phyloP scores from a whole-genome alignment of 2,329 filamentous ascomycete species.

The Keithomyces neogunnii region DNA sequence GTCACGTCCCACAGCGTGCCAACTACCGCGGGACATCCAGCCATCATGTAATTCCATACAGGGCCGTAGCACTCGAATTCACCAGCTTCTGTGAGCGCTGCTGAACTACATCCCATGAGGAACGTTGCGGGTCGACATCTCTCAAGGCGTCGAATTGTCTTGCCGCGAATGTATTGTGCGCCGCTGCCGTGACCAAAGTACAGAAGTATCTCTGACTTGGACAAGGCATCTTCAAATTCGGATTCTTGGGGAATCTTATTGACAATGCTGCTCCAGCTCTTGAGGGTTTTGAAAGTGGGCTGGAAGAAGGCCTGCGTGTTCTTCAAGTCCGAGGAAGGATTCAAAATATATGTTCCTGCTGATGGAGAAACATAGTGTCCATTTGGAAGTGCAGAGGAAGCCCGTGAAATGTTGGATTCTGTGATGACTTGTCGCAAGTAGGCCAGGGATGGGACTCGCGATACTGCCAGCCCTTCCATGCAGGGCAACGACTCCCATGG shows the following conservation, averaged over 20 bases:
- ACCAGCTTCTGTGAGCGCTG: constrained; percentile 66
- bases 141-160: constrained; percentile 70
- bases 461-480: constrained; percentile 69
- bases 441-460: constrained; percentile 78
- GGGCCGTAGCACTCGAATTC: constrained; percentile 89
- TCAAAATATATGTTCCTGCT: constrained; percentile 72
- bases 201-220: constrained; percentile 62
- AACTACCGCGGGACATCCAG: constrained; percentile 76
- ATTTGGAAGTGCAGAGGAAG: constrained; percentile 9
- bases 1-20: constrained; percentile 98
- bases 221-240: constrained; percentile 64
- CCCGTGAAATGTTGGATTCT: constrained; percentile 27
- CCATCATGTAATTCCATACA: constrained; percentile 85
- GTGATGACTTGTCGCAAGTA: constrained; percentile 70
- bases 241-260: constrained; percentile 63
- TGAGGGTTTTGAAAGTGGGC: constrained; percentile 52
- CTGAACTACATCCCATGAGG: constrained; percentile 91
- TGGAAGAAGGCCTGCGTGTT: constrained; percentile 73
- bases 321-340: constrained; percentile 75
- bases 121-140: constrained; percentile 70
- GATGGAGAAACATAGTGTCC: constrained; percentile 47
- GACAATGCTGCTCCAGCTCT: constrained; percentile 63
- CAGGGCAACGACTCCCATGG: constrained; percentile 95
- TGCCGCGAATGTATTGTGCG: constrained; percentile 83
- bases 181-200: constrained; percentile 97